Conservation (phyloP, 148 eudicot species). For the Amaranthus cruentus region DNA sequence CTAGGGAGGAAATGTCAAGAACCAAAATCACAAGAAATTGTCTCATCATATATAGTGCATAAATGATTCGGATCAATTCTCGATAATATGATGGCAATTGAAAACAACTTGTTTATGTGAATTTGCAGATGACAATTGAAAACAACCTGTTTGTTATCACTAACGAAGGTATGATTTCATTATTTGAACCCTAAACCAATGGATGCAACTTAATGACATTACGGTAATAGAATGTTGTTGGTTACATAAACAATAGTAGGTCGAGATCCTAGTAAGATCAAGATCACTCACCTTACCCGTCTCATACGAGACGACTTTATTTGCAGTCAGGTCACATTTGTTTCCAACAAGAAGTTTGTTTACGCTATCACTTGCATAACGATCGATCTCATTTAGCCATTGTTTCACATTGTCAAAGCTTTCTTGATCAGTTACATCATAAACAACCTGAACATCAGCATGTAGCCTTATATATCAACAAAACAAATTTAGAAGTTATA, state of each 20-base stretch:
- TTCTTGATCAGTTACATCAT: conserved; percentile 70
- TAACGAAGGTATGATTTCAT: too few species aligned
- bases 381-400: conserved; percentile 72
- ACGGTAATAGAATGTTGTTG: too few species aligned
- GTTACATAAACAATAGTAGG: too few species aligned
- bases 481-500: neutral
- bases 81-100: too few species aligned
- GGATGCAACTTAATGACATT: too few species aligned
- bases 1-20: neutral
- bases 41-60: neutral
- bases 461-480: neutral
- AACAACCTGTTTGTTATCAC: too few species aligned
- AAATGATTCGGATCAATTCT: neutral
- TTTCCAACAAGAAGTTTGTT: conserved; percentile 79
- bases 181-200: too few species aligned
- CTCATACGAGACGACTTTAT: conserved; percentile 59
- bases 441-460: conserved; percentile 53
- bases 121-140: too few species aligned
- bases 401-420: conserved; percentile 74
- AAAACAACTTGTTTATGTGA: too few species aligned
- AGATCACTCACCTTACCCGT: conserved; percentile 47
- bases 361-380: conserved; percentile 72
- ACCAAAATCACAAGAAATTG: neutral
- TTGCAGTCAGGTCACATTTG: conserved; percentile 60
- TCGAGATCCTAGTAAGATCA: neutral